Percentiles rank a stretch among this genome's conserved stretches.
Conservation (phyloP, 2,329 filamentous ascomycete genomes). For the Beauveria caledonica region DNA sequence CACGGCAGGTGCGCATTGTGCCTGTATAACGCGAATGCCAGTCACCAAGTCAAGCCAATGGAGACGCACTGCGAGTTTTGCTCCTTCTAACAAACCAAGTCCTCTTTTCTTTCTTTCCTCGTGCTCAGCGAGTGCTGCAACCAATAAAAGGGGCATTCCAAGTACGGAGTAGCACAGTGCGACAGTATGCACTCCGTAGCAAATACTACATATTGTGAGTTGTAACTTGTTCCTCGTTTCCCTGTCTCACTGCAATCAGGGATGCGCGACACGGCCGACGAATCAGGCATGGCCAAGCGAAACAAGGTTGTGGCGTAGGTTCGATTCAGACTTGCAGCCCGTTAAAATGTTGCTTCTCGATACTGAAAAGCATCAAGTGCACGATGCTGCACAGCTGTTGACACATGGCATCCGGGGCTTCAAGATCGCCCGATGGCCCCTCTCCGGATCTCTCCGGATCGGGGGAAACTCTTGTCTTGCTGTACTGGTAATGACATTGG, state of each 20-base stretch:
- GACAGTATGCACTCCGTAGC: neutral
- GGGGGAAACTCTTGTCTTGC: too few relatives aligned
- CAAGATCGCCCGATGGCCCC: too few relatives aligned
- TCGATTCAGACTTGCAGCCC: too few relatives aligned
- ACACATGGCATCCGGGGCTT: neutral
- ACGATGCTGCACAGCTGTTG: neutral
- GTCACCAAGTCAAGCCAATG: neutral
- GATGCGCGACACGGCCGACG: neutral
- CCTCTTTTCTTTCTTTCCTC: neutral
- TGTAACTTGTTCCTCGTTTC: neutral
- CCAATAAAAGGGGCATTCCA: neutral
- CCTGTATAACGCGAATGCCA: neutral
- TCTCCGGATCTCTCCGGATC: too few relatives aligned
- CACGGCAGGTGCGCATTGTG: neutral
- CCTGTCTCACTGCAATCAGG: slow-evolving; percentile 3
- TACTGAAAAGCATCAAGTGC: too few relatives aligned
- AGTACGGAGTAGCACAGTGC: neutral
- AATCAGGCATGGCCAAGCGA: neutral
- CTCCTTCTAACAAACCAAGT: neutral
- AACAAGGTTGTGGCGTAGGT: neutral
- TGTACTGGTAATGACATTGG: too few relatives aligned
- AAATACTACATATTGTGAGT: neutral
- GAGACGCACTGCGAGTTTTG: neutral
- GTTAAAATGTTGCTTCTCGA: too few relatives aligned
- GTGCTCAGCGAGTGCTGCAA: neutral